phyloP scores from a whole-genome alignment of 495 filamentous ascomycete genomes.

The Stereocaulon alpinum region DNA sequence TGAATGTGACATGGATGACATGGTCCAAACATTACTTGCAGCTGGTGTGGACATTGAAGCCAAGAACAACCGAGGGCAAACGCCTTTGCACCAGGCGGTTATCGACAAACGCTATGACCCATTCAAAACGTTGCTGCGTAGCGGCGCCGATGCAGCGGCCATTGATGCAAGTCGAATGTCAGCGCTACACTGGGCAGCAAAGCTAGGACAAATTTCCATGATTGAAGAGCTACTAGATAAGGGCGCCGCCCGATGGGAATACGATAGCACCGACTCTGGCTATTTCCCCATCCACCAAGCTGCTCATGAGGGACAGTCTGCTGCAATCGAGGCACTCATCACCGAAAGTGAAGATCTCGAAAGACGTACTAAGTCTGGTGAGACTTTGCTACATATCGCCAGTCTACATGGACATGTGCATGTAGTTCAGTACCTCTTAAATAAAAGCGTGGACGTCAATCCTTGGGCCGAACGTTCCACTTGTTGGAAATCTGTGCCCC shows the following conservation, averaged over 20 bases:
- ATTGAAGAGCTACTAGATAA: constrained; percentile 6
- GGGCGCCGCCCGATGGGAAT: constrained; percentile 4
- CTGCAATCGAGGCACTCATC: constrained; percentile 2
- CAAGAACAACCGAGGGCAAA: constrained; percentile 20
- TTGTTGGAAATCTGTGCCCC: neutral
- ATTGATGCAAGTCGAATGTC: constrained; percentile 9
- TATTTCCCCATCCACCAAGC: constrained; percentile 15
- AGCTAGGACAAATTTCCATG: constrained; percentile 2
- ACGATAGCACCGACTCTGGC: constrained; percentile 10
- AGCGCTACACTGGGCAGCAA: constrained; percentile 14
- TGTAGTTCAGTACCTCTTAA: constrained; percentile 12
- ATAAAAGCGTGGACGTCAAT: constrained; percentile 15
- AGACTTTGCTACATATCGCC: constrained; percentile 16
- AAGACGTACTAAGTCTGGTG: constrained; percentile 12
- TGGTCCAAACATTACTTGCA: constrained; percentile 20
- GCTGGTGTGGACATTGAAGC: constrained; percentile 23
- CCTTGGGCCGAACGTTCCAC: constrained; percentile 7
- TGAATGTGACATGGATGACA: constrained; percentile 3
- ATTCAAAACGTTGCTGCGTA: constrained; percentile 9
- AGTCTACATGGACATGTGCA: constrained; percentile 9
- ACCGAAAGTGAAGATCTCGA: constrained; percentile 9
- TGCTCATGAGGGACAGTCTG: constrained; percentile 1
- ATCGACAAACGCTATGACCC: constrained; percentile 6
- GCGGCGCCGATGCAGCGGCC: constrained; percentile 2
- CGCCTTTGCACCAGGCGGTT: constrained; percentile 9